phyloP scores from a whole-genome alignment of 768 basidiomycete genomes.

The Obba rivulosa region DNA sequence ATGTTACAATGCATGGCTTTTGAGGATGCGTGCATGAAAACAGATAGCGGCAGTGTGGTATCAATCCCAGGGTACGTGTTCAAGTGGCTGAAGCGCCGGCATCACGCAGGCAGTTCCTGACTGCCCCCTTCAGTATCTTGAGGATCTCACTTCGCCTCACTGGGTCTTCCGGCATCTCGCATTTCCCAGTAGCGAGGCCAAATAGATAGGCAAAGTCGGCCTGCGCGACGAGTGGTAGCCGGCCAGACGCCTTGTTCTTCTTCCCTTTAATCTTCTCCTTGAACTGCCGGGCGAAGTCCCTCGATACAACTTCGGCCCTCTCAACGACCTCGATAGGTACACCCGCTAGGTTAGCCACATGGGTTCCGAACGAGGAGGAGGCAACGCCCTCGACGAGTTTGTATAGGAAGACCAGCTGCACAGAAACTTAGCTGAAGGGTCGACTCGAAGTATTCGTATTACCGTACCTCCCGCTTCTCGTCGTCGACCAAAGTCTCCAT shows the following conservation, averaged over 20 bases:
- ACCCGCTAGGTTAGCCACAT: conserved; percentile 93
- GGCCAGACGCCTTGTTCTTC: conserved; percentile 46
- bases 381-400: conserved; percentile 89
- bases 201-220: conserved; percentile 87
- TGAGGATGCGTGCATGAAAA: too few relatives aligned
- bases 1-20: neutral
- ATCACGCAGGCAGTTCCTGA: conserved; percentile 23
- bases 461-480: conserved; percentile 74
- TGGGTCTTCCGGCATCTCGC: conserved; percentile 46
- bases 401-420: conserved; percentile 87
- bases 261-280: conserved; percentile 69
- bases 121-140: conserved; percentile 43
- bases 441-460: neutral
- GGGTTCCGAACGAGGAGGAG: conserved; percentile 85
- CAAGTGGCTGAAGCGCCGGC: neutral
- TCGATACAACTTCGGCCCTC: conserved; percentile 83
- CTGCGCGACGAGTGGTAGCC: conserved; percentile 74
- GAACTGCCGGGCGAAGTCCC: conserved; percentile 84
- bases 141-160: conserved; percentile 51
- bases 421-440: neutral
- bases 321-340: conserved; percentile 82
- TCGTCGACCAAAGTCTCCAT: conserved; percentile 95
- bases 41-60: neutral
- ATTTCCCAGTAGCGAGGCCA: conserved; percentile 50
- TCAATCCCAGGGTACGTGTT: too few relatives aligned